Evolutionary conservation across 306 rosid species (phyloP).

Genomic region (Echinosophora koreensis): DNA sequence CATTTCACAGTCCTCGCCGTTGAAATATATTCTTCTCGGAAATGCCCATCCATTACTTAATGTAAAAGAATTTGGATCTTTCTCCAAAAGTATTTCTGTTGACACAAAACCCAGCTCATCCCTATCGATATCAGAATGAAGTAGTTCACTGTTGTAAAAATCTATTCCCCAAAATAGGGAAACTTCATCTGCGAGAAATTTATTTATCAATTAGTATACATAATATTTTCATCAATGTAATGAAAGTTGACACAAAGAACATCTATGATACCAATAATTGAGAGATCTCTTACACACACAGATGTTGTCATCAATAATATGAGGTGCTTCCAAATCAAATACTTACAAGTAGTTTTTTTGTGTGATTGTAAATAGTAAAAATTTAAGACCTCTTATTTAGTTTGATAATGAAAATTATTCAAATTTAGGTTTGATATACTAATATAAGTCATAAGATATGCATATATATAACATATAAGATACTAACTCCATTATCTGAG

Average conservation of each 20-base stretch:
- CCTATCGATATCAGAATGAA: constrained; percentile 54
- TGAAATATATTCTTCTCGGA: constrained; percentile 83
- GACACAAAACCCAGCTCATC: constrained; percentile 57
- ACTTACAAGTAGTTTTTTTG: too few species aligned
- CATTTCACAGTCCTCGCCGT: constrained; percentile 80
- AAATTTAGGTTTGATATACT: too few species aligned
- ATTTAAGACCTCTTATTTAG: too few species aligned
- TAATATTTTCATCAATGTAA: not conserved
- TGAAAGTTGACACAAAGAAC: not conserved
- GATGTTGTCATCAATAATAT: too few species aligned
- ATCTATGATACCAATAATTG: not conserved
- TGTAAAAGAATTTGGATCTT: constrained; percentile 67
- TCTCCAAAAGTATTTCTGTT: constrained; percentile 67
- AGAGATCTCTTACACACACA: too few species aligned
- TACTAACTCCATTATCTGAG: too few species aligned
- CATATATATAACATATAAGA: too few species aligned
- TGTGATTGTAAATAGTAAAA: too few species aligned
- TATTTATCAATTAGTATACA: not conserved
- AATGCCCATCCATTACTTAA: constrained; percentile 77
- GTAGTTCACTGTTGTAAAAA: constrained; percentile 60
- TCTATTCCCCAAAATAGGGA: constrained; percentile 83
- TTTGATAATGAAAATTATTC: too few species aligned
- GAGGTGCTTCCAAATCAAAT: not conserved
- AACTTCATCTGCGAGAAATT: constrained; percentile 65
- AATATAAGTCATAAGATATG: too few species aligned